phyloP scores from a whole-genome alignment of 805 yeast genomes.

The Isabelozyma heimii region DNA sequence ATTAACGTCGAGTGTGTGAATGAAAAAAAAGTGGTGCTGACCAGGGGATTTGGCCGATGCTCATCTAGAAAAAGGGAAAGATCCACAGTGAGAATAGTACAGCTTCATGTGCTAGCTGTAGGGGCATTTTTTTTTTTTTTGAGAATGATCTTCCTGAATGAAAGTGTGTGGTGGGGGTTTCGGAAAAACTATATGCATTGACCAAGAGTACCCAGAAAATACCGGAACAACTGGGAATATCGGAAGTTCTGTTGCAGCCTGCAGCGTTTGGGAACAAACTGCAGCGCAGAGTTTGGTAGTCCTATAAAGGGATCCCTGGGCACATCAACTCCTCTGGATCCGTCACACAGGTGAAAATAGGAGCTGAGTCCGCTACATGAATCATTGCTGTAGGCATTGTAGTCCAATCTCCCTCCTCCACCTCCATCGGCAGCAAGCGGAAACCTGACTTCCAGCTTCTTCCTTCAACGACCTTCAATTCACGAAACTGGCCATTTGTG shows the following conservation, averaged over 20 bases:
- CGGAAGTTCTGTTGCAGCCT: too few relatives aligned
- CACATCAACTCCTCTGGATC: slow-evolving; percentile 12
- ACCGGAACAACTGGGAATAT: too few relatives aligned
- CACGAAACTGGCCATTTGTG: slow-evolving; percentile 8
- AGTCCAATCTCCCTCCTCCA: slow-evolving; percentile 8
- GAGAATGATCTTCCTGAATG: too few relatives aligned
- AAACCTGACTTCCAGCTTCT: slow-evolving; percentile 3
- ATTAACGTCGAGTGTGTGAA: neutral
- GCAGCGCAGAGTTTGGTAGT: too few relatives aligned
- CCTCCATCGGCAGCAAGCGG: neutral
- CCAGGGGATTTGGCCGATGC: neutral
- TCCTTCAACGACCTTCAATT: slow-evolving; percentile 6
- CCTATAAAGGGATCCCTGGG: neutral
- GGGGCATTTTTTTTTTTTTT: too few relatives aligned
- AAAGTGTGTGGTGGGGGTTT: too few relatives aligned
- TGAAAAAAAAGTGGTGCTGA: neutral
- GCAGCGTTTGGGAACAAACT: too few relatives aligned
- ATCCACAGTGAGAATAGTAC: neutral
- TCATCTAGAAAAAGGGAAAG: neutral
- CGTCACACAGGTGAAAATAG: slow-evolving; percentile 16
- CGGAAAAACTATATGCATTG: too few relatives aligned
- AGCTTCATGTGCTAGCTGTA: too few relatives aligned
- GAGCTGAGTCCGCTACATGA: slow-evolving; percentile 5
- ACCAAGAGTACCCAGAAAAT: too few relatives aligned
- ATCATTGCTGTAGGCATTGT: neutral